These are phyloP conservation scores for Aspergillus pseudoterreus DNA, from an alignment of 2,329 filamentous ascomycete genomes.

Conservation along the genomic window DNA sequence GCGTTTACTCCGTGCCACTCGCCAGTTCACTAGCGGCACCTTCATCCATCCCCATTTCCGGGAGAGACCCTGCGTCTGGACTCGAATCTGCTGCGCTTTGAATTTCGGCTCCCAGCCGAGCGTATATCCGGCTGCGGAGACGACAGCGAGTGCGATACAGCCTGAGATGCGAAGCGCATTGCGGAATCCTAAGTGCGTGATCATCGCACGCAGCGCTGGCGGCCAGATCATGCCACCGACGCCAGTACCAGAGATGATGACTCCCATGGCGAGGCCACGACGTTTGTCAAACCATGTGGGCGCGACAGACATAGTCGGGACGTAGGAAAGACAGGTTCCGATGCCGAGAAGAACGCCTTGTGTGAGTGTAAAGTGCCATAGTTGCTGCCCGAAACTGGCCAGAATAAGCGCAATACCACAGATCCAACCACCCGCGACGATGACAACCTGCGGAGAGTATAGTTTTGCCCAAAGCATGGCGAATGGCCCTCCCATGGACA, in stretches of 20 bases:
- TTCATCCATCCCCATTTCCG: slow-evolving; percentile 18
- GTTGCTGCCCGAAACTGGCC: slow-evolving; percentile 29
- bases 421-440: slow-evolving; percentile 30
- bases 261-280: slow-evolving; percentile 38
- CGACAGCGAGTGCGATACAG: slow-evolving; percentile 26
- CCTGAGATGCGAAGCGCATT: slow-evolving; percentile 35
- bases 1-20: slow-evolving; percentile 21
- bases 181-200: slow-evolving; percentile 34
- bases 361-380: slow-evolving; percentile 33
- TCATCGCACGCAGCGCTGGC: slow-evolving; percentile 29
- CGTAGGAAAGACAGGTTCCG: slow-evolving; percentile 37
- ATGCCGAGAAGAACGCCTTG: slow-evolving; percentile 39
- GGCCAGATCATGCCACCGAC: slow-evolving; percentile 40
- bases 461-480: slow-evolving; percentile 34
- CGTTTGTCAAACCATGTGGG: slow-evolving; percentile 38
- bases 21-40: slow-evolving; percentile 32
- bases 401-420: slow-evolving; percentile 33
- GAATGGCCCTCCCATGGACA: slow-evolving; percentile 37
- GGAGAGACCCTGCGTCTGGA: slow-evolving; percentile 12
- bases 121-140: slow-evolving; percentile 22
- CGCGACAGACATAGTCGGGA: slow-evolving; percentile 36
- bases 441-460: slow-evolving; percentile 30
- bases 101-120: slow-evolving; percentile 30
- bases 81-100: slow-evolving; percentile 15
- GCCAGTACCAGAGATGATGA: slow-evolving; percentile 38